Conservation (phyloP, 768 basidiomycete species). For the Lepiota brunneoincarnata region DNA sequence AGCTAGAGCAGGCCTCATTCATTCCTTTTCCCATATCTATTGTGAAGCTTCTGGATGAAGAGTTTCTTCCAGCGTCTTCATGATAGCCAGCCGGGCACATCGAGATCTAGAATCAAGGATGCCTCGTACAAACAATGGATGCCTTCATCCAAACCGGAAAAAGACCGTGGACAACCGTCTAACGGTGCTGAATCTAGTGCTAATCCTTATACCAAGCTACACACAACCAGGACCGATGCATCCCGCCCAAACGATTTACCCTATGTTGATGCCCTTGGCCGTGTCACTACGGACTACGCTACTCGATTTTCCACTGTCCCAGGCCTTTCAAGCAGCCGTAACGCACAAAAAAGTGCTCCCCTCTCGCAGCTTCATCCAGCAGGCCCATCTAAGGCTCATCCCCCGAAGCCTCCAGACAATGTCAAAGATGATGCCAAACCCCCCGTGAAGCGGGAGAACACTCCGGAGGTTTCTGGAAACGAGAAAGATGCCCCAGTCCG, state of each 20-base stretch:
- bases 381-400: background rate
- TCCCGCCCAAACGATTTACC: background rate
- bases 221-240: background rate
- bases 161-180: slow-evolving; percentile 11
- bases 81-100: slow-evolving; percentile 41
- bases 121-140: slow-evolving; percentile 36
- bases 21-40: slow-evolving; percentile 9
- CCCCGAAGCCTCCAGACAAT: background rate
- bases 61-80: slow-evolving; percentile 46
- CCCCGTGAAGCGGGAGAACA: background rate
- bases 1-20: slow-evolving; percentile 10
- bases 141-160: slow-evolving; percentile 20
- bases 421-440: background rate
- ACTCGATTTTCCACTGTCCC: slow-evolving; percentile 3
- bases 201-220: slow-evolving; percentile 18
- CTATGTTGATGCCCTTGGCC: background rate
- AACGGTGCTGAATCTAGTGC: slow-evolving; percentile 23
- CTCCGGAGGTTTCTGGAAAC: background rate
- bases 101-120: slow-evolving; percentile 34
- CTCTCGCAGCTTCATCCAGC: background rate
- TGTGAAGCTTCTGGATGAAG: slow-evolving; percentile 40
- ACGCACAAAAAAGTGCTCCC: background rate
- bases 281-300: background rate
- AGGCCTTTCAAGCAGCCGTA: background rate
- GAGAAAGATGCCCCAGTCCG: background rate